phyloP scores from a whole-genome alignment of 2,329 filamentous ascomycete species.

The Ophiosphaerella narmari region DNA sequence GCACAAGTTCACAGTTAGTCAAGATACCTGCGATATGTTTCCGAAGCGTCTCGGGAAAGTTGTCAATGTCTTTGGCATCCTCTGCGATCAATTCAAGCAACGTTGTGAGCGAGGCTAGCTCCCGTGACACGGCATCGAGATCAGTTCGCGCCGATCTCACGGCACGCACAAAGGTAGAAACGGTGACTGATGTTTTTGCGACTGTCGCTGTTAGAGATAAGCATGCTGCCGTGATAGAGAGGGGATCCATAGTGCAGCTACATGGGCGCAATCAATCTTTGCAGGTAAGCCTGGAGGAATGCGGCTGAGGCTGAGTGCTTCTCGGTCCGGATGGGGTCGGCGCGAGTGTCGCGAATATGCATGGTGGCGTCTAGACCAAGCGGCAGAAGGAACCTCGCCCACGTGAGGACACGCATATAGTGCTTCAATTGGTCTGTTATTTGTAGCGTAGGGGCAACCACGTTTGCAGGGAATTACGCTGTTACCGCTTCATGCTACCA shows the following conservation, averaged over 20 bases:
- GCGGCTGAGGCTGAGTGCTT: too few species aligned
- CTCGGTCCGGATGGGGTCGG: too few species aligned
- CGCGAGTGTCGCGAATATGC: too few species aligned
- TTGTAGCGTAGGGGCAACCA: too few species aligned
- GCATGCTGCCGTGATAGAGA: slow-evolving; percentile 1
- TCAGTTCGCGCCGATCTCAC: slow-evolving; percentile 6
- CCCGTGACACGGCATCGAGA: slow-evolving; percentile 9
- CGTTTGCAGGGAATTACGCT: too few species aligned
- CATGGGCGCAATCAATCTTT: not conserved
- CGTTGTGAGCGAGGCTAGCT: slow-evolving; percentile 10
- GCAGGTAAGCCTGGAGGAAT: too few species aligned
- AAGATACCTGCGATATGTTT: slow-evolving; percentile 3
- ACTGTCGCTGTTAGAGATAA: not conserved
- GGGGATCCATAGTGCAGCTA: not conserved
- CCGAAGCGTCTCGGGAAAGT: slow-evolving; percentile 1
- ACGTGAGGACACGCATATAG: too few species aligned
- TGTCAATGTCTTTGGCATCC: slow-evolving; percentile 4
- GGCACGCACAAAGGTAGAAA: slow-evolving; percentile 3
- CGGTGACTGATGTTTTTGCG: slow-evolving; percentile 1
- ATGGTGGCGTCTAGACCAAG: too few species aligned
- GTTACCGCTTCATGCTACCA: too few species aligned
- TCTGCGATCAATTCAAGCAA: slow-evolving; percentile 12
- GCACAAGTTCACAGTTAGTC: slow-evolving; percentile 2
- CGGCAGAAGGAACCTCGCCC: too few species aligned
- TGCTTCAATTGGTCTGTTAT: too few species aligned